Evolutionary conservation across 331 rosid species (phyloP).

Genomic region (Acacia pycnantha): DNA sequence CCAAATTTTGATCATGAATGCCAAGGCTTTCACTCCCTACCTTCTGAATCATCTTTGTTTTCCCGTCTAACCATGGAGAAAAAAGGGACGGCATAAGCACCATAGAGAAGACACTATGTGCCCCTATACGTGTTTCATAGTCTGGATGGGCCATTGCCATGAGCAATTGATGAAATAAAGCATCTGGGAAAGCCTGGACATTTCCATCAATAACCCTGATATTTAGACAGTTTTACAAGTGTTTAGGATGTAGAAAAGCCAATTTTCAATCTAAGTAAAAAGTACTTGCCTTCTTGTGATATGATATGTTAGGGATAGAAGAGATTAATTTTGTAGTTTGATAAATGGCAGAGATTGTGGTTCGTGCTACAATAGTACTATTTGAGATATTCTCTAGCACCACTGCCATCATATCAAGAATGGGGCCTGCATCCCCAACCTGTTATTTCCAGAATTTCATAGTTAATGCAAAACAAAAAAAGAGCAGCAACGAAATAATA

Average conservation of each 20-base stretch:
- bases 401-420: constrained; percentile 91
- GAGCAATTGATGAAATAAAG: constrained; percentile 95
- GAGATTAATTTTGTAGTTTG: constrained; percentile 72
- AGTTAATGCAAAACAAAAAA: constrained; percentile 5
- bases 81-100: constrained; percentile 80
- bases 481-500: constrained; percentile 23
- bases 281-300: constrained; percentile 73
- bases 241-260: constrained; percentile 24
- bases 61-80: constrained; percentile 57
- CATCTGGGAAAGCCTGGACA: constrained; percentile 94
- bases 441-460: constrained; percentile 37
- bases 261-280: constrained; percentile 24
- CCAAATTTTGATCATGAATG: constrained; percentile 41
- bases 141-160: constrained; percentile 91
- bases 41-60: constrained; percentile 38
- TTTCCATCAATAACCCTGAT: constrained; percentile 23
- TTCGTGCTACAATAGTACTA: constrained; percentile 60
- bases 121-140: constrained; percentile 82
- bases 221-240: constrained; percentile 29
- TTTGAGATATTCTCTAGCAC: constrained; percentile 72
- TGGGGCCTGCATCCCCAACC: constrained; percentile 94
- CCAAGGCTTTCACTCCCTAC: constrained; percentile 47
- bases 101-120: constrained; percentile 73
- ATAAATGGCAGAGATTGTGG: constrained; percentile 78
- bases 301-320: constrained; percentile 75